Percentiles rank a stretch among this genome's conserved stretches.
Evolutionary conservation across 768 basidiomycete genomes (phyloP).

Genomic region (Trametes cinnabarina): DNA sequence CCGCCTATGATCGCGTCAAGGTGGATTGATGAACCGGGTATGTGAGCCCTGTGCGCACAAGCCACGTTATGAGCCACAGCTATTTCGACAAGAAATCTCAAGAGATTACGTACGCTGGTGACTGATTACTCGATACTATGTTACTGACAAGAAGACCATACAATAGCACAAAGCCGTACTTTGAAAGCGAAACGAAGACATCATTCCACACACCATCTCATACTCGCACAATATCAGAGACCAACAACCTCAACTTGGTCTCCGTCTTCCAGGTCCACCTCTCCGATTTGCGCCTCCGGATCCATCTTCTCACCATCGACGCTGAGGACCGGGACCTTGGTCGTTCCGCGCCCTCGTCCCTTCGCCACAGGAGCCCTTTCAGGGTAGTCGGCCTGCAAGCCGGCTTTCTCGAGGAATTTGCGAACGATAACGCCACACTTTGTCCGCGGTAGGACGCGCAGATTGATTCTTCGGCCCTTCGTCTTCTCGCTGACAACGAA

Average conservation of each 20-base stretch:
- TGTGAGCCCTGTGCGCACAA: too few species aligned
- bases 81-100: too few species aligned
- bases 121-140: neutral
- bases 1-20: too few species aligned
- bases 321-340: conserved; percentile 48
- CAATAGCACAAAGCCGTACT: neutral
- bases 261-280: conserved; percentile 74
- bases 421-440: conserved; percentile 74
- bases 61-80: too few species aligned
- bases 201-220: neutral
- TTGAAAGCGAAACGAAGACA: neutral
- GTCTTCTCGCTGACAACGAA: conserved; percentile 56
- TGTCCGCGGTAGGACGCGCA: conserved; percentile 72
- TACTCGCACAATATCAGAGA: conserved; percentile 32
- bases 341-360: conserved; percentile 31
- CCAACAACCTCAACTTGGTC: conserved; percentile 77
- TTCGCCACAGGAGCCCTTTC: conserved; percentile 28
- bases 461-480: conserved; percentile 56
- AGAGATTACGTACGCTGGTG: neutral
- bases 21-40: too few species aligned
- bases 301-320: conserved; percentile 74
- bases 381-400: conserved; percentile 53
- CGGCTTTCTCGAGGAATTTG: conserved; percentile 70
- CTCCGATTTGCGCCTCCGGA: conserved; percentile 58
- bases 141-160: neutral